Conservation (phyloP, 73 alveolate species). For the Paramecium tetraurelia region DNA sequence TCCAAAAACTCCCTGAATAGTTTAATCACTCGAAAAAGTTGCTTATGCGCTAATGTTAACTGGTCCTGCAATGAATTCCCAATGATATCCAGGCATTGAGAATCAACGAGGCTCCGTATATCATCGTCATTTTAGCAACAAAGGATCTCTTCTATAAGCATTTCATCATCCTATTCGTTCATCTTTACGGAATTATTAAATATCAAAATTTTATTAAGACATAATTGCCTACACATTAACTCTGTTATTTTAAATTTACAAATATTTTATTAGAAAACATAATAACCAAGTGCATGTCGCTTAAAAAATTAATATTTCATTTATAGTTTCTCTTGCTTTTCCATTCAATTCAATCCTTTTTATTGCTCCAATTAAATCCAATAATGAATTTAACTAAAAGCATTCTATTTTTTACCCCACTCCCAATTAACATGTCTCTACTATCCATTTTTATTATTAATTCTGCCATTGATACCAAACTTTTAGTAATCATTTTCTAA, state of each 20-base stretch:
- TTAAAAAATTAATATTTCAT: no score
- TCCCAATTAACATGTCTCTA: no score
- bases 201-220: neutral
- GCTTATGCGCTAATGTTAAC: neutral
- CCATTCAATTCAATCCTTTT: no score
- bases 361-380: no score
- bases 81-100: slow-evolving; percentile 17
- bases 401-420: no score
- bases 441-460: no score
- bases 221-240: neutral
- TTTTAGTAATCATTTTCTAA: no score
- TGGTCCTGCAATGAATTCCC: neutral
- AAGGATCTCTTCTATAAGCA: neutral
- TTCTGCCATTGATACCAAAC: no score
- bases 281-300: no score
- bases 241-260: neutral
- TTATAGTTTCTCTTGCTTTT: no score
- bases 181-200: neutral
- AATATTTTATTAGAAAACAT: no score
- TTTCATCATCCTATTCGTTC: slow-evolving; percentile 22
- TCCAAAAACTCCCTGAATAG: neutral
- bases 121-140: slow-evolving; percentile 46
- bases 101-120: slow-evolving; percentile 7
- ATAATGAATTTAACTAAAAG: no score
- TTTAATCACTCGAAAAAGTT: slow-evolving; percentile 30